Percentiles rank a stretch among this genome's conserved stretches.
phyloP scores from a whole-genome alignment of 305 asterid genomes.

The Rubia tinctorum region DNA sequence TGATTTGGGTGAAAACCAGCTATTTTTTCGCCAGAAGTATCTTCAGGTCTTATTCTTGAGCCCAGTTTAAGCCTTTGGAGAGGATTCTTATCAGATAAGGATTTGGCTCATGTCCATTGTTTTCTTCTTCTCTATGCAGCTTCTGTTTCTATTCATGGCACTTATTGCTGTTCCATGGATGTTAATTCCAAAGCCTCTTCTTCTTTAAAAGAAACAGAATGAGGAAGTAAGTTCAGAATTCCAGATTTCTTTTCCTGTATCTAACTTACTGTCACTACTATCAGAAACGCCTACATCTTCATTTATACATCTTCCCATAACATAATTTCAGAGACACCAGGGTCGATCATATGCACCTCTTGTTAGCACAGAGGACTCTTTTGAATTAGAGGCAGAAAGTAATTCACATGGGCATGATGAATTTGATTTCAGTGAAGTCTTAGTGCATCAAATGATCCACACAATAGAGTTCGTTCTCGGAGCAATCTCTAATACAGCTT shows the following conservation, averaged over 20 bases:
- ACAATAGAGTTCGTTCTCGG: conserved; percentile 97
- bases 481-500: conserved; percentile 94
- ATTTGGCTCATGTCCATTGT: conserved; percentile 17
- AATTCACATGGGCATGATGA: conserved; percentile 79
- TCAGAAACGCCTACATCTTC: background rate
- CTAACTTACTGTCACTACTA: background rate
- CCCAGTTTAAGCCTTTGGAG: background rate
- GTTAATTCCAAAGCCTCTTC: conserved; percentile 91
- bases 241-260: conserved; percentile 18
- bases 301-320: background rate
- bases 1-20: conserved; percentile 58
- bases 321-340: conserved; percentile 59
- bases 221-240: conserved; percentile 39
- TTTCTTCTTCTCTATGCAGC: conserved; percentile 40
- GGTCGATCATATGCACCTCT: conserved; percentile 72
- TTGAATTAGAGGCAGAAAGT: conserved; percentile 60
- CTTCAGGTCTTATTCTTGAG: conserved; percentile 41
- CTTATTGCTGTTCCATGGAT: conserved; percentile 91
- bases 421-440: conserved; percentile 88
- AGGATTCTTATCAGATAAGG: conserved; percentile 11
- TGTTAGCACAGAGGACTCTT: conserved; percentile 66
- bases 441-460: conserved; percentile 93
- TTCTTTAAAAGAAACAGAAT: conserved; percentile 59
- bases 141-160: conserved; percentile 57
- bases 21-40: conserved; percentile 50